Evolutionary conservation across 139 green algal species (phyloP).

Genomic region (Tetraselmis striata): DNA sequence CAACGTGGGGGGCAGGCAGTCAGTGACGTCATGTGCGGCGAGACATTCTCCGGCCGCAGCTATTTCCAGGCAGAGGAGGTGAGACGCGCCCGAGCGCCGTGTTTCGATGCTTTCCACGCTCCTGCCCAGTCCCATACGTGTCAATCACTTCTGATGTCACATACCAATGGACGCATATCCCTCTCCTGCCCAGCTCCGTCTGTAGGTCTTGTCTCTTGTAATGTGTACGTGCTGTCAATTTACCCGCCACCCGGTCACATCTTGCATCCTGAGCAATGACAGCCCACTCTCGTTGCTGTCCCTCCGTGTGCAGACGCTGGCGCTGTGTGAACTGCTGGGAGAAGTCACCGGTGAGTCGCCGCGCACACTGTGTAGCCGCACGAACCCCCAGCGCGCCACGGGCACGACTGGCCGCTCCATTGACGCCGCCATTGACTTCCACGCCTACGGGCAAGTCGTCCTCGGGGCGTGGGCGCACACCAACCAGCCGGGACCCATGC

Average conservation of each 20-base stretch:
- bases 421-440: not conserved
- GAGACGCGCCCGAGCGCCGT: no score
- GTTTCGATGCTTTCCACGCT: no score
- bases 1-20: not conserved
- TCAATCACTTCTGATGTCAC: no score
- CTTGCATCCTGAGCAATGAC: not conserved
- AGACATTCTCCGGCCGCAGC: not conserved
- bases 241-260: not conserved
- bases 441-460: not conserved
- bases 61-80: not conserved
- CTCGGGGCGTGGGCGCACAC: not conserved
- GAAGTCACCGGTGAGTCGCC: not conserved
- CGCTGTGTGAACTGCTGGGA: not conserved
- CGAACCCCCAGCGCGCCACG: not conserved
- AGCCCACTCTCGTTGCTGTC: not conserved
- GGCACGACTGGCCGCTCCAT: not conserved
- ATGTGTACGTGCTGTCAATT: no score
- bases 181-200: no score
- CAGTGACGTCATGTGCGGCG: not conserved
- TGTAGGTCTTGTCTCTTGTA: no score
- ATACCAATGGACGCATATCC: no score
- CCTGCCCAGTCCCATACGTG: no score
- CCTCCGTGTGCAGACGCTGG: not conserved
- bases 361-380: not conserved
- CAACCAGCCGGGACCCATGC: not conserved